Percentiles rank a stretch among this genome's conserved stretches.
phyloP scores from a whole-genome alignment of 768 basidiomycete genomes.

The Russula sp. region DNA sequence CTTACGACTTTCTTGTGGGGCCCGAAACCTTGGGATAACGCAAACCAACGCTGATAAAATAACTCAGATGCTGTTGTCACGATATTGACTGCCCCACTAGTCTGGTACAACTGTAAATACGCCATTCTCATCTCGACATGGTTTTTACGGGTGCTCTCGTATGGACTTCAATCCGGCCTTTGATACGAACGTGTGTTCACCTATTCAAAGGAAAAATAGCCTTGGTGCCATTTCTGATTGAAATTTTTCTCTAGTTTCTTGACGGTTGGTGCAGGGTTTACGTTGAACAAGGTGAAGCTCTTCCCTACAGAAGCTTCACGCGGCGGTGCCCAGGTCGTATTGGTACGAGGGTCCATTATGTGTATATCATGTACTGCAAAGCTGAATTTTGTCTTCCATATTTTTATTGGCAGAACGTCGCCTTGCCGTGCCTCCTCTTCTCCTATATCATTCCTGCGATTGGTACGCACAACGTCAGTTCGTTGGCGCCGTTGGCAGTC shows the following conservation, averaged over 20 bases:
- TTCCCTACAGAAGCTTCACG: slow-evolving; percentile 57
- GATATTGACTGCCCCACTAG: neutral
- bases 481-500: slow-evolving; percentile 59
- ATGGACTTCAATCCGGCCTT: slow-evolving; percentile 16
- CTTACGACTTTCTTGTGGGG: too few species aligned
- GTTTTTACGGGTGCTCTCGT: slow-evolving; percentile 12
- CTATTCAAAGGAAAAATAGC: neutral
- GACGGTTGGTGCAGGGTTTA: slow-evolving; percentile 53
- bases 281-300: slow-evolving; percentile 57
- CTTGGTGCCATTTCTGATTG: neutral
- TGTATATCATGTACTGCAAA: neutral
- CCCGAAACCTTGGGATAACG: too few species aligned
- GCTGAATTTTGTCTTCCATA: neutral
- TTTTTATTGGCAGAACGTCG: slow-evolving; percentile 44
- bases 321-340: slow-evolving; percentile 56
- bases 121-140: slow-evolving; percentile 5
- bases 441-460: slow-evolving; percentile 71
- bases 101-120: too few species aligned
- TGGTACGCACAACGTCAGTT: slow-evolving; percentile 51
- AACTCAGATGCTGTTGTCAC: too few species aligned
- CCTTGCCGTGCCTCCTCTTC: slow-evolving; percentile 63
- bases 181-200: slow-evolving; percentile 10
- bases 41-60: too few species aligned
- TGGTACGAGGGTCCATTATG: slow-evolving; percentile 38
- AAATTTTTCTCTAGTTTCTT: slow-evolving; percentile 44